A percentile compares a stretch with the other conserved stretches of the same genome.
phyloP scores from a whole-genome alignment of 805 yeast genomes.

The Nakazawaea populi region DNA sequence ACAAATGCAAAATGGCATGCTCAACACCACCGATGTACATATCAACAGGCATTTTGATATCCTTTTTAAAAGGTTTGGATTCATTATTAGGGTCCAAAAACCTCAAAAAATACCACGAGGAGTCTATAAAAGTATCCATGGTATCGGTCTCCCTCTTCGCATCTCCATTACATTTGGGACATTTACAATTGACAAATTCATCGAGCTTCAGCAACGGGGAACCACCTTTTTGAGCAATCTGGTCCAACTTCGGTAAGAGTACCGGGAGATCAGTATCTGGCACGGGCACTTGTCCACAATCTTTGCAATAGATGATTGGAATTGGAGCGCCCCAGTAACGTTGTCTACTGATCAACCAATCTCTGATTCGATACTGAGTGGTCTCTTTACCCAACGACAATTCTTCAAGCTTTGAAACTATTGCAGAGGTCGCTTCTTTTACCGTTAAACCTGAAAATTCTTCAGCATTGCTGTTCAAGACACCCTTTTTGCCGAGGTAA shows the following conservation, averaged over 20 bases:
- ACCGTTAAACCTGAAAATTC: slow-evolving; percentile 44
- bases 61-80: slow-evolving; percentile 43
- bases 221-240: slow-evolving; percentile 43
- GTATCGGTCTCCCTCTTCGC: slow-evolving; percentile 94
- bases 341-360: slow-evolving; percentile 94
- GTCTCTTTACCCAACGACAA: slow-evolving; percentile 37
- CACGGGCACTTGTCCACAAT: slow-evolving; percentile 89
- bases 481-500: slow-evolving; percentile 36
- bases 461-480: slow-evolving; percentile 41
- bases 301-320: slow-evolving; percentile 82
- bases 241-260: slow-evolving; percentile 52
- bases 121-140: slow-evolving; percentile 98
- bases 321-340: slow-evolving; percentile 99
- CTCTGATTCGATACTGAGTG: slow-evolving; percentile 65
- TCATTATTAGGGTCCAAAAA: slow-evolving; percentile 69
- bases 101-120: slow-evolving; percentile 94
- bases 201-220: slow-evolving; percentile 66
- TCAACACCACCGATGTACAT: slow-evolving; percentile 93
- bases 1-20: slow-evolving; percentile 88
- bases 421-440: slow-evolving; percentile 43
- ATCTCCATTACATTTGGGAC: slow-evolving; percentile 72
- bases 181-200: slow-evolving; percentile 64
- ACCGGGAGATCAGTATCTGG: slow-evolving; percentile 88
- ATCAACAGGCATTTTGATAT: slow-evolving; percentile 68
- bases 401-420: slow-evolving; percentile 36